Conservation (phyloP, 1,139 yeast genomes). For the Magnusiomyces suaveolens region DNA sequence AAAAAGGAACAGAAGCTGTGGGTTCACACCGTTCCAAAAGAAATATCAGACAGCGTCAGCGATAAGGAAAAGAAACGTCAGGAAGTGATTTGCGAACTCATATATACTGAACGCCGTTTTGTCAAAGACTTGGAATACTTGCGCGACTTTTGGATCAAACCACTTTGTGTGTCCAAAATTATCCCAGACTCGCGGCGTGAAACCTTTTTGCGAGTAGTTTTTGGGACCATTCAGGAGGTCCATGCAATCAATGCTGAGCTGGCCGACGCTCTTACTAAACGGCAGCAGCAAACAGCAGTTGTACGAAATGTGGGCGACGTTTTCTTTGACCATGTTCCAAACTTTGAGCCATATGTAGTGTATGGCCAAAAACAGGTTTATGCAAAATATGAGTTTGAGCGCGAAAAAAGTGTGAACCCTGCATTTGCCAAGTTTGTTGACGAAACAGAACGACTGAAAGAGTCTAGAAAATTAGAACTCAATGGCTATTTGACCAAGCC, state of each 20-base stretch:
- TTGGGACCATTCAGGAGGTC: conserved; percentile 82
- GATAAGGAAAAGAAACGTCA: conserved; percentile 87
- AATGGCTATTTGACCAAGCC: conserved; percentile 92
- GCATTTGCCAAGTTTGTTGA: conserved; percentile 87
- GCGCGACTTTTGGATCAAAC: conserved; percentile 90
- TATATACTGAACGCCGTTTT: conserved; percentile 88
- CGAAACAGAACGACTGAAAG: conserved; percentile 82
- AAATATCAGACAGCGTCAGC: conserved; percentile 66
- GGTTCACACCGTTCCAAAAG: conserved; percentile 87
- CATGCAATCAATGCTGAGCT: conserved; percentile 72
- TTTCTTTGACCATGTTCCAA: conserved; percentile 70
- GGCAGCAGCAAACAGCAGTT: conserved; percentile 84
- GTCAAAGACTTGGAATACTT: conserved; percentile 89
- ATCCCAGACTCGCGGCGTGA: conserved; percentile 86
- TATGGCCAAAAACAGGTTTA: conserved; percentile 96
- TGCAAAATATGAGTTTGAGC: conserved; percentile 90
- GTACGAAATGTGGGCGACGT: conserved; percentile 82
- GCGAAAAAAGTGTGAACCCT: conserved; percentile 85
- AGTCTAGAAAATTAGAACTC: conserved; percentile 80
- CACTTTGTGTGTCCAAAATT: conserved; percentile 72
- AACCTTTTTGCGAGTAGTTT: conserved; percentile 82
- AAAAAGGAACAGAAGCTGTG: conserved; percentile 84
- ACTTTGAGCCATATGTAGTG: conserved; percentile 82
- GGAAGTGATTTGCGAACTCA: conserved; percentile 88
- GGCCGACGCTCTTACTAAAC: conserved; percentile 78